A percentile compares a stretch with the other conserved stretches of the same genome.
Evolutionary conservation across 2,329 filamentous ascomycete species (phyloP).

Genomic region (Colletotrichum endophyticum): DNA sequence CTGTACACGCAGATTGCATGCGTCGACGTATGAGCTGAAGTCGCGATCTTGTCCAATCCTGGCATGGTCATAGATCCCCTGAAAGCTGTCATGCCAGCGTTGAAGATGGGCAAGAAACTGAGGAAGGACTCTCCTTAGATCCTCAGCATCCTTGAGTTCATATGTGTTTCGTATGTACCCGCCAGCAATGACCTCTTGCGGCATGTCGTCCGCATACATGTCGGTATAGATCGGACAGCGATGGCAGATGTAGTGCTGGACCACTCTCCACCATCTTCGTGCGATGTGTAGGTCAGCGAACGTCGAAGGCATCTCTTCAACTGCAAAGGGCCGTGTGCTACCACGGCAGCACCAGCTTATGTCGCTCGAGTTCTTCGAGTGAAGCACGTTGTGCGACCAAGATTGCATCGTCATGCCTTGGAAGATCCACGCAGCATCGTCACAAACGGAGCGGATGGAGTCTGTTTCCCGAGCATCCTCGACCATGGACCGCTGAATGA

Average conservation of each 20-base stretch:
- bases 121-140: slow-evolving; percentile 35
- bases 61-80: slow-evolving; percentile 35
- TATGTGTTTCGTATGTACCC: slow-evolving; percentile 27
- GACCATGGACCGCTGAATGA: not conserved
- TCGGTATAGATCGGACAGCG: slow-evolving; percentile 38
- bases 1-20: slow-evolving; percentile 46
- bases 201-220: slow-evolving; percentile 7
- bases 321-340: slow-evolving; percentile 31
- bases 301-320: slow-evolving; percentile 36
- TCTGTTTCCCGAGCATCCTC: not conserved
- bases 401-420: slow-evolving; percentile 17
- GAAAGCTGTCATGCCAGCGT: slow-evolving; percentile 43
- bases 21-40: slow-evolving; percentile 33
- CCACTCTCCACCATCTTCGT: slow-evolving; percentile 40
- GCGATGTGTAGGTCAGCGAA: slow-evolving; percentile 37
- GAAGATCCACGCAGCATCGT: slow-evolving; percentile 16
- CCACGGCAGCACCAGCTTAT: slow-evolving; percentile 13
- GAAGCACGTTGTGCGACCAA: slow-evolving; percentile 10
- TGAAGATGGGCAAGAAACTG: slow-evolving; percentile 42
- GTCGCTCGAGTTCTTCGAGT: not conserved
- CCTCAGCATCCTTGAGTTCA: slow-evolving; percentile 32
- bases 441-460: slow-evolving; percentile 4
- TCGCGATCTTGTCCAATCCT: slow-evolving; percentile 27
- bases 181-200: slow-evolving; percentile 34
- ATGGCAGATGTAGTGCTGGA: slow-evolving; percentile 41